Percentiles rank a stretch among this genome's conserved stretches.
Evolutionary conservation across 768 basidiomycete species (phyloP).

Genomic region (Epithele typhae): DNA sequence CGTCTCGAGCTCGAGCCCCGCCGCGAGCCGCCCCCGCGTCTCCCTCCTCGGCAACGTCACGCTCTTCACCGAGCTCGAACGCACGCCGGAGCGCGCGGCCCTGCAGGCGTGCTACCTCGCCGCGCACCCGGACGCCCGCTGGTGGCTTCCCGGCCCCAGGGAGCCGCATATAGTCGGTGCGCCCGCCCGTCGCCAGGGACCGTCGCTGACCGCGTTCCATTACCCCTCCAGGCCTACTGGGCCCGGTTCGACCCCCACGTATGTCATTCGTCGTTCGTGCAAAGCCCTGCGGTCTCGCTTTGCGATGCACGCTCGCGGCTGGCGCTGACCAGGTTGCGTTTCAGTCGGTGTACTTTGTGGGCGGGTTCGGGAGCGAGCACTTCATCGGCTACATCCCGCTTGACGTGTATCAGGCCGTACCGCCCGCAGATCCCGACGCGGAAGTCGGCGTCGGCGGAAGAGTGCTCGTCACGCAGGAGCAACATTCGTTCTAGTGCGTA

Average conservation of each 20-base stretch:
- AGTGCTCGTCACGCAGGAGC: slow-evolving; percentile 14
- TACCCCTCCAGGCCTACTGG: slow-evolving; percentile 41
- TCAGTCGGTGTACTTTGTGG: slow-evolving; percentile 51
- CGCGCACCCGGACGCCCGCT: slow-evolving; percentile 46
- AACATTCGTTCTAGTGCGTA: too few relatives aligned
- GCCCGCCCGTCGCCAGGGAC: neutral
- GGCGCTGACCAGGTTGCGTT: too few relatives aligned
- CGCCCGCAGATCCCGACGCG: neutral
- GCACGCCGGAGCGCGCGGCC: slow-evolving; percentile 27
- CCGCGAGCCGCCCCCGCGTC: slow-evolving; percentile 43
- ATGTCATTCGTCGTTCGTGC: too few relatives aligned
- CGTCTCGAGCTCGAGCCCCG: slow-evolving; percentile 34
- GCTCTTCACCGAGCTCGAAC: slow-evolving; percentile 31
- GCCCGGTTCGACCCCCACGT: slow-evolving; percentile 52
- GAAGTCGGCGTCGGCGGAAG: slow-evolving; percentile 13
- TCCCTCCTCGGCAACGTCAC: slow-evolving; percentile 47
- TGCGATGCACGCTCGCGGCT: too few relatives aligned
- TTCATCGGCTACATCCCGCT: slow-evolving; percentile 50
- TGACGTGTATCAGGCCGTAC: slow-evolving; percentile 36
- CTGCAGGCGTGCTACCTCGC: slow-evolving; percentile 40
- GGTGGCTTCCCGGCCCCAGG: slow-evolving; percentile 46
- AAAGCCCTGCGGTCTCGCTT: too few relatives aligned
- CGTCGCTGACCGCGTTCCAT: slow-evolving; percentile 7
- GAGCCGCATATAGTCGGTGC: slow-evolving; percentile 41
- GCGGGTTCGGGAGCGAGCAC: slow-evolving; percentile 49